phyloP scores from a whole-genome alignment of 176 grass and related monocot species.

The Oryza meyeriana region DNA sequence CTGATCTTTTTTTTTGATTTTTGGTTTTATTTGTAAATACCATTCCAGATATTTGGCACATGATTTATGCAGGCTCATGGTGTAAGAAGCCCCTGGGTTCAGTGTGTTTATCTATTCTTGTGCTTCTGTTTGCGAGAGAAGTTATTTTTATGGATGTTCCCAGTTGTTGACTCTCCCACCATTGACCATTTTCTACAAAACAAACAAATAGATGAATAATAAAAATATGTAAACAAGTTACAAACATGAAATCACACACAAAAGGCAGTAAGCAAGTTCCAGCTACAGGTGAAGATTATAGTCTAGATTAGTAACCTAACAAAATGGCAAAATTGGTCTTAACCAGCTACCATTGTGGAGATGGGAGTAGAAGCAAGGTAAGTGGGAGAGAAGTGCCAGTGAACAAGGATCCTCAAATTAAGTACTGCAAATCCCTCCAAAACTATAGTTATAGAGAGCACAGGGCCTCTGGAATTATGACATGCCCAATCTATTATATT shows the following conservation, averaged over 20 bases:
- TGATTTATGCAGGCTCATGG: constrained; percentile 71
- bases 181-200: constrained; percentile 81
- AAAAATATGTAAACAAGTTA: constrained; percentile 25
- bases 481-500: too few relatives aligned
- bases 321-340: neutral
- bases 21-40: constrained; percentile 35
- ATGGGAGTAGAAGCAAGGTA: neutral
- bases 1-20: too few relatives aligned
- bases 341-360: neutral
- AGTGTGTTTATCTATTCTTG: constrained; percentile 85
- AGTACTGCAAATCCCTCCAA: neutral
- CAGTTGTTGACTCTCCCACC: constrained; percentile 70
- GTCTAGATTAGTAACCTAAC: neutral
- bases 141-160: constrained; percentile 73
- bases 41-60: constrained; percentile 95
- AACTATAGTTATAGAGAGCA: neutral
- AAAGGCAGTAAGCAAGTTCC: neutral
- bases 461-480: neutral
- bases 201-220: constrained; percentile 12
- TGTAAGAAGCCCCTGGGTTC: constrained; percentile 71
- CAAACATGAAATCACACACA: neutral
- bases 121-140: constrained; percentile 78
- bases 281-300: neutral
- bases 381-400: neutral
- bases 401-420: neutral